A percentile compares a stretch with the other conserved stretches of the same genome.
Evolutionary conservation across 2,329 filamentous ascomycete genomes (phyloP).

Genomic region (Colletotrichum sansevieriae): DNA sequence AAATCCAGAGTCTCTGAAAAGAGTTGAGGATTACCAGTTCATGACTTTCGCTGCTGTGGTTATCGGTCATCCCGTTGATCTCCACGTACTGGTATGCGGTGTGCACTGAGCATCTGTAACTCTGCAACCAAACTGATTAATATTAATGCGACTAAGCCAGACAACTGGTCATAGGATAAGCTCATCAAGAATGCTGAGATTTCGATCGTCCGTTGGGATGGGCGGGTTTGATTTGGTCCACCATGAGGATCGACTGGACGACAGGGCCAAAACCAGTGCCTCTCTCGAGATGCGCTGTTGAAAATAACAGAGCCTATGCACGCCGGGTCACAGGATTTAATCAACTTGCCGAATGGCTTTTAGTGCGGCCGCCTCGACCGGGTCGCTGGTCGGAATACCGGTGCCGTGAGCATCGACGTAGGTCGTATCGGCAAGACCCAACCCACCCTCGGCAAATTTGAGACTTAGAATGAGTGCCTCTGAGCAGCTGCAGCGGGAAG

Average conservation of each 20-base stretch:
- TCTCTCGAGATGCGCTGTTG: slow-evolving; percentile 40
- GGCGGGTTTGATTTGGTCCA: neutral
- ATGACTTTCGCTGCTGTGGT: neutral
- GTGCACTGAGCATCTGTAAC: neutral
- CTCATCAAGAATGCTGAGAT: neutral
- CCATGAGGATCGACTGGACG: neutral
- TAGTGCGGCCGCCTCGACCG: slow-evolving; percentile 58
- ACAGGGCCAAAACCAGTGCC: neutral
- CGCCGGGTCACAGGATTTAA: slow-evolving; percentile 31
- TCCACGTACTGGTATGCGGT: neutral
- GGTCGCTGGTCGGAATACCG: slow-evolving; percentile 61
- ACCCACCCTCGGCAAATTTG: neutral
- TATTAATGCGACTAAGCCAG: neutral
- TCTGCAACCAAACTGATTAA: neutral
- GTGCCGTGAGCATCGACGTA: slow-evolving; percentile 61
- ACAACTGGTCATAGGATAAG: neutral
- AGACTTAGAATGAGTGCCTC: neutral
- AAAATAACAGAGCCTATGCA: slow-evolving; percentile 45
- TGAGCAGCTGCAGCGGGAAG: neutral
- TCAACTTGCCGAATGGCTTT: neutral
- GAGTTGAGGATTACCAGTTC: neutral
- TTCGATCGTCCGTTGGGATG: neutral
- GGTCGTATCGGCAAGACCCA: slow-evolving; percentile 13
- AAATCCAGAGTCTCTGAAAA: neutral
- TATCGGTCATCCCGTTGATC: neutral